These are phyloP conservation scores for Boletus edulis DNA, from an alignment of 768 basidiomycete species.

Conservation along the genomic window DNA sequence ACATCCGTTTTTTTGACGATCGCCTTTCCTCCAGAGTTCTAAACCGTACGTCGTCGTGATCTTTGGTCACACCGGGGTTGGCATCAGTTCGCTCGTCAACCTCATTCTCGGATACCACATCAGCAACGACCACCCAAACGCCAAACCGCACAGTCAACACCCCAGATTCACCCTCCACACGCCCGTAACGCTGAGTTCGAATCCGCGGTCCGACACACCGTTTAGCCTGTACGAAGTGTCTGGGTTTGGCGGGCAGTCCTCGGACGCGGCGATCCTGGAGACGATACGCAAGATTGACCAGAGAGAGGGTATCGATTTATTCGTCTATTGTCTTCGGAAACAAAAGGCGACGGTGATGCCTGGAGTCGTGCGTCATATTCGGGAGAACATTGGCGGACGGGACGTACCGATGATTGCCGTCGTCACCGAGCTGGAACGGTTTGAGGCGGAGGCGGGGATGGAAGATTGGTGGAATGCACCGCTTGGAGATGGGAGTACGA, in stretches of 20 bases:
- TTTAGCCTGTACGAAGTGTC: constrained; percentile 24
- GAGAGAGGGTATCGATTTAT: constrained; percentile 17
- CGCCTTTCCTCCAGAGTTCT: neutral
- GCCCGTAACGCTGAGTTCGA: too few relatives aligned
- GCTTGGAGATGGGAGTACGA: constrained; percentile 13
- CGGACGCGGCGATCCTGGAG: constrained; percentile 12
- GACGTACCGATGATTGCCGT: constrained; percentile 22
- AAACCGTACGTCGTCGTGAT: constrained; percentile 24
- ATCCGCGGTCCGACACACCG: neutral
- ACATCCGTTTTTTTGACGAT: neutral
- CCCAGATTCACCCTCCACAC: too few relatives aligned
- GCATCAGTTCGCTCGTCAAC: constrained; percentile 29
- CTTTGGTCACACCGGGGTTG: constrained; percentile 29
- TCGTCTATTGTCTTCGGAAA: constrained; percentile 25
- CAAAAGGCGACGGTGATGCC: constrained; percentile 17
- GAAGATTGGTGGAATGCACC: constrained; percentile 30
- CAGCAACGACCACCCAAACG: constrained; percentile 16
- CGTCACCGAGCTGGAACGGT: constrained; percentile 27
- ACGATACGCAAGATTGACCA: constrained; percentile 14
- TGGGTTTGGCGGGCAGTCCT: constrained; percentile 11
- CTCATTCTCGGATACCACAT: constrained; percentile 21
- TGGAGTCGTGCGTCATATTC: constrained; percentile 4
- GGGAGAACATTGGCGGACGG: neutral
- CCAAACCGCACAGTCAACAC: neutral
- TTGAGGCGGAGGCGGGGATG: constrained; percentile 18